phyloP scores from a whole-genome alignment of 2,329 filamentous ascomycete genomes.

The Aspergillaceae sp. region DNA sequence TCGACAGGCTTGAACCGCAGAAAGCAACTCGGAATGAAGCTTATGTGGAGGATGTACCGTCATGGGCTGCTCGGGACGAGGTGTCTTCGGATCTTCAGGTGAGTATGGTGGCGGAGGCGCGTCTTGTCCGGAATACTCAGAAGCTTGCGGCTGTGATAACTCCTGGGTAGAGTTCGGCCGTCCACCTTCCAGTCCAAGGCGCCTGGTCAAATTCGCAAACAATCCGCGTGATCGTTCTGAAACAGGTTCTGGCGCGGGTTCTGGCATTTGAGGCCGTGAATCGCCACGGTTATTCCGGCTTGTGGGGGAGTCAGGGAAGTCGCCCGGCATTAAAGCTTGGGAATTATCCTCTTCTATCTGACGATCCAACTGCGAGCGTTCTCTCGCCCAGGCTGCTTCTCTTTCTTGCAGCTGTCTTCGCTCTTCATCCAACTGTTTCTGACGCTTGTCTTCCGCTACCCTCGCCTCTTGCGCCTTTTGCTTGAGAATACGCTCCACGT shows the following conservation, averaged over 20 bases:
- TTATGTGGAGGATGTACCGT: slow-evolving; percentile 32
- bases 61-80: slow-evolving; percentile 24
- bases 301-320: slow-evolving; percentile 60
- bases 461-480: slow-evolving; percentile 80
- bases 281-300: slow-evolving; percentile 21
- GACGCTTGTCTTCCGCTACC: slow-evolving; percentile 73
- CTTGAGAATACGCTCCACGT: slow-evolving; percentile 86
- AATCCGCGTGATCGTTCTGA: slow-evolving; percentile 44
- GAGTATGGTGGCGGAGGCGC: slow-evolving; percentile 35
- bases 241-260: slow-evolving; percentile 24
- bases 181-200: slow-evolving; percentile 57
- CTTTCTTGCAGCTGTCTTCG: slow-evolving; percentile 58
- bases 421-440: slow-evolving; percentile 63
- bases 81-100: slow-evolving; percentile 24
- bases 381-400: slow-evolving; percentile 41
- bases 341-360: slow-evolving; percentile 24
- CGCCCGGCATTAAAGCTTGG: slow-evolving; percentile 58
- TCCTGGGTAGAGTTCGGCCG: slow-evolving; percentile 17
- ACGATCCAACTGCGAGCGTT: slow-evolving; percentile 17
- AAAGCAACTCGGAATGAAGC: slow-evolving; percentile 50
- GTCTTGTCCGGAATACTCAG: slow-evolving; percentile 12
- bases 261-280: slow-evolving; percentile 14
- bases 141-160: slow-evolving; percentile 14
- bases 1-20: slow-evolving; percentile 69
- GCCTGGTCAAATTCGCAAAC: slow-evolving; percentile 60